Evolutionary conservation across 2,329 filamentous ascomycete genomes (phyloP).

Genomic region (Paecilomyces fulvus): DNA sequence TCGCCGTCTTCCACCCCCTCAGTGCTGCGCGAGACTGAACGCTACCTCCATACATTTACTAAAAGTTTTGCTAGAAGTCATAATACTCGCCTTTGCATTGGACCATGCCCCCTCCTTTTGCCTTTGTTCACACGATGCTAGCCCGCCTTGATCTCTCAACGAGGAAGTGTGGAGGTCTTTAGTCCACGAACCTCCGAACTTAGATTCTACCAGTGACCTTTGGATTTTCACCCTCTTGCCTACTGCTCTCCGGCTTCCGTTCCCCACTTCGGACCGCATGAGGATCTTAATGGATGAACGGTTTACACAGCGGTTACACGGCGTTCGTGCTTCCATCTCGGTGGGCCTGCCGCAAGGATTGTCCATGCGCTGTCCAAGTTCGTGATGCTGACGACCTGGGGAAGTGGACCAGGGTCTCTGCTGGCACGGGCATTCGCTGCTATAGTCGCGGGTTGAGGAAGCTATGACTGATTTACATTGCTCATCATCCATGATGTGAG

Average conservation of each 20-base stretch:
- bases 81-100: conserved; percentile 16
- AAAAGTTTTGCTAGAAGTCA: conserved; percentile 7
- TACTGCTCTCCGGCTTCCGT: neutral
- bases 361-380: neutral
- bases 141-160: neutral
- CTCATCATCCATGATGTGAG: neutral
- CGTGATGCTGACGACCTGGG: neutral
- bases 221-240: neutral
- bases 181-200: neutral
- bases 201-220: neutral
- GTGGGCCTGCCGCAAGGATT: neutral
- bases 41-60: conserved; percentile 3
- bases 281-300: neutral
- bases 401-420: neutral
- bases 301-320: neutral
- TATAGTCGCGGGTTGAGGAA: neutral
- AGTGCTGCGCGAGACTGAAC: neutral
- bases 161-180: neutral
- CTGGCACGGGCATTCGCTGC: neutral
- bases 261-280: neutral
- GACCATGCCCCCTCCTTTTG: neutral
- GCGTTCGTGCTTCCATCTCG: neutral
- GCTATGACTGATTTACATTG: neutral
- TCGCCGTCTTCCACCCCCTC: neutral
- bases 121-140: neutral